Percentiles rank a stretch among this genome's conserved stretches.
These are phyloP conservation scores for Xylaria scruposa DNA, from an alignment of 495 filamentous ascomycete species.

Conservation along the genomic window DNA sequence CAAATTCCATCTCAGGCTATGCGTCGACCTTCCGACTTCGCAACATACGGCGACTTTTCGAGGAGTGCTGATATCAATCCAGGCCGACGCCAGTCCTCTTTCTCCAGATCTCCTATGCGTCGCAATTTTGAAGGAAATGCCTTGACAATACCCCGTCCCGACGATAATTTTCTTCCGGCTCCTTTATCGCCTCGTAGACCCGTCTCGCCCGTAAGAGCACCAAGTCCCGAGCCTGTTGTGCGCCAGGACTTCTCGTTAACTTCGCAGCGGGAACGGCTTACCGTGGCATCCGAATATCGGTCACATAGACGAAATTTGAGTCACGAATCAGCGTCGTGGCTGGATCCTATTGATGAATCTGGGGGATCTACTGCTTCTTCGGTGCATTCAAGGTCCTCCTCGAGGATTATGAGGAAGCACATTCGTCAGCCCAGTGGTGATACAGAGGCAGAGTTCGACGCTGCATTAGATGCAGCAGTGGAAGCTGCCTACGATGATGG, in stretches of 20 bases:
- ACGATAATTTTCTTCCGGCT: constrained; percentile 65
- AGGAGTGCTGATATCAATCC: constrained; percentile 31
- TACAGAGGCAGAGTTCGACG: constrained; percentile 93
- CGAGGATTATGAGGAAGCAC: constrained; percentile 67
- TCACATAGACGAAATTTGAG: constrained; percentile 65
- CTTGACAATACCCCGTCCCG: constrained; percentile 48
- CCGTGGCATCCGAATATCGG: constrained; percentile 33
- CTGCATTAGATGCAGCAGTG: constrained; percentile 92
- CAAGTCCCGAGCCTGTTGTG: constrained; percentile 46
- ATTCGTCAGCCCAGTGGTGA: constrained; percentile 72
- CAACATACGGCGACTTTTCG: constrained; percentile 34
- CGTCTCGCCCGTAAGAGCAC: constrained; percentile 48
- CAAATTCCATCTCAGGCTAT: constrained; percentile 22
- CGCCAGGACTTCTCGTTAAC: constrained; percentile 52
- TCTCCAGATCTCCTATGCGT: constrained; percentile 53
- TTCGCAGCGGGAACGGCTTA: constrained; percentile 39
- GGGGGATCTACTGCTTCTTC: constrained; percentile 81
- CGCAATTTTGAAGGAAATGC: constrained; percentile 45
- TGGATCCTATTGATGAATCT: constrained; percentile 97
- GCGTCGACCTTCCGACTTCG: constrained; percentile 26
- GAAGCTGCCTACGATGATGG: constrained; percentile 96
- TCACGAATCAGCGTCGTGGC: constrained; percentile 86
- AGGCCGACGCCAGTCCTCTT: constrained; percentile 52
- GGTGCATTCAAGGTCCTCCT: constrained; percentile 80
- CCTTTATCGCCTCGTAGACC: constrained; percentile 68